Evolutionary conservation across 2,329 filamentous ascomycete species (phyloP).

Genomic region (Exophiala dermatitidis): DNA sequence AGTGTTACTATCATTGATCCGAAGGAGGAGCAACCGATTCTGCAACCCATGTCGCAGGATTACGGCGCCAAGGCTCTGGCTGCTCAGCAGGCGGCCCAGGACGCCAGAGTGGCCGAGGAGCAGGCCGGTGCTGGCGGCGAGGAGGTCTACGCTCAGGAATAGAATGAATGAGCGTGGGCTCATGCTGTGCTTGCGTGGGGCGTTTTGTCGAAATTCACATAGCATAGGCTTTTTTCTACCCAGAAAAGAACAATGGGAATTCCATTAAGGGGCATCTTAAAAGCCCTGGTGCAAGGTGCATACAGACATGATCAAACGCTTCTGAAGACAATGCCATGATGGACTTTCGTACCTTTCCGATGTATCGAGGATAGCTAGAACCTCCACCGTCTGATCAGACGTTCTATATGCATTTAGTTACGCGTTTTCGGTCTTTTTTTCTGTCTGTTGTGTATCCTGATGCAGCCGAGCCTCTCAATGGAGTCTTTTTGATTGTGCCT

Average conservation of each 20-base stretch:
- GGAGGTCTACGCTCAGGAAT: conserved; percentile 43
- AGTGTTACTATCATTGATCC: conserved; percentile 99
- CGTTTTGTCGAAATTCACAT: conserved; percentile 3
- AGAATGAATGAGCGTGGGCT: conserved; percentile 25
- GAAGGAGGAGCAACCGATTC: conserved; percentile 95
- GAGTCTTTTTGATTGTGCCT: neutral
- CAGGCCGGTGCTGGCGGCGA: conserved; percentile 29
- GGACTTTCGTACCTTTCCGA: too few species aligned
- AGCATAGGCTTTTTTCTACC: conserved; percentile 5
- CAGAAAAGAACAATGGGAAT: neutral
- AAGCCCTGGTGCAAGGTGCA: too few species aligned
- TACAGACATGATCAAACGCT: neutral
- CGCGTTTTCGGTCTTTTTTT: conserved; percentile 2
- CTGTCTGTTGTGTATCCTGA: neutral
- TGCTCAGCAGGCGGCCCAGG: conserved; percentile 50
- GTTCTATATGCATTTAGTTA: neutral
- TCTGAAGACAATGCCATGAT: neutral
- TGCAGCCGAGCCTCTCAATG: too few species aligned
- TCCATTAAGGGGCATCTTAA: neutral
- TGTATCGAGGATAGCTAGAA: too few species aligned
- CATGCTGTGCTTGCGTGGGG: neutral
- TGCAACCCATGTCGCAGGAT: conserved; percentile 95
- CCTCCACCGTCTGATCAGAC: too few species aligned
- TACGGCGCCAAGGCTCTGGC: conserved; percentile 87
- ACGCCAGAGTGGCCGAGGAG: conserved; percentile 53